These are phyloP conservation scores for Lasiodiplodia hormozganensis DNA, from an alignment of 2,329 filamentous ascomycete species.

Conservation along the genomic window DNA sequence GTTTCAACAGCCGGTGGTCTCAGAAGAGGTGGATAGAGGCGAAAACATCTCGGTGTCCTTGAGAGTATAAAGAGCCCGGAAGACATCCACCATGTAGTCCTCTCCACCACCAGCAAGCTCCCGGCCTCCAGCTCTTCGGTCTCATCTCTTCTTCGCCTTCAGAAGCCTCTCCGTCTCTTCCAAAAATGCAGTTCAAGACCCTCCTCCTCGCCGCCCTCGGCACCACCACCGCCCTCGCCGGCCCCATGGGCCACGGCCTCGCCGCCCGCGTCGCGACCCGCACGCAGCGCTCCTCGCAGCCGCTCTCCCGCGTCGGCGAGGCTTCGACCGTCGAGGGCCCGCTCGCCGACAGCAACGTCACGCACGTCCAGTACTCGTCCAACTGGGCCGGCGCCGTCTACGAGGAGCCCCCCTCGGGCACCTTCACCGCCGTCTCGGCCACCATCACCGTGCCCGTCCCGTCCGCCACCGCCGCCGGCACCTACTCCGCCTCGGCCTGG, in stretches of 20 bases:
- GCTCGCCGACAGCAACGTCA: constrained; percentile 53
- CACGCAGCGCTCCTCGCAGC: constrained; percentile 31
- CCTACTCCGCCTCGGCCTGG: constrained; percentile 62
- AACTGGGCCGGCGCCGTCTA: constrained; percentile 69
- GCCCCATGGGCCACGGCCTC: constrained; percentile 38
- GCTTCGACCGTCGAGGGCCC: constrained; percentile 65
- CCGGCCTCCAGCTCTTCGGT: not conserved
- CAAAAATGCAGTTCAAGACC: constrained; percentile 42
- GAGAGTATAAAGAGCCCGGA: not conserved
- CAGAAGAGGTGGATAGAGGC: not conserved
- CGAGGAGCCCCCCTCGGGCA: constrained; percentile 45
- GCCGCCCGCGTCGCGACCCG: constrained; percentile 45
- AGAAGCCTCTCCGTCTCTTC: too few species aligned
- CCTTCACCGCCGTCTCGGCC: constrained; percentile 61
- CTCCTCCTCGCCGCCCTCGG: constrained; percentile 48
- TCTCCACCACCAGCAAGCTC: constrained; percentile 9
- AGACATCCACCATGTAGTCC: not conserved
- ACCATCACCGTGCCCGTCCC: constrained; percentile 62
- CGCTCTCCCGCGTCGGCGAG: constrained; percentile 29
- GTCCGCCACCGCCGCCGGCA: constrained; percentile 47
- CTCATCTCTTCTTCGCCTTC: not conserved
- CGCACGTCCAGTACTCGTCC: constrained; percentile 47
- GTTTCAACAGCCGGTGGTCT: not conserved
- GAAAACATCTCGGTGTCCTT: too few species aligned
- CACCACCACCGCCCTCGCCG: constrained; percentile 51